Conservation (phyloP, 1,139 yeast genomes). For the Geotrichum bryndzae region DNA sequence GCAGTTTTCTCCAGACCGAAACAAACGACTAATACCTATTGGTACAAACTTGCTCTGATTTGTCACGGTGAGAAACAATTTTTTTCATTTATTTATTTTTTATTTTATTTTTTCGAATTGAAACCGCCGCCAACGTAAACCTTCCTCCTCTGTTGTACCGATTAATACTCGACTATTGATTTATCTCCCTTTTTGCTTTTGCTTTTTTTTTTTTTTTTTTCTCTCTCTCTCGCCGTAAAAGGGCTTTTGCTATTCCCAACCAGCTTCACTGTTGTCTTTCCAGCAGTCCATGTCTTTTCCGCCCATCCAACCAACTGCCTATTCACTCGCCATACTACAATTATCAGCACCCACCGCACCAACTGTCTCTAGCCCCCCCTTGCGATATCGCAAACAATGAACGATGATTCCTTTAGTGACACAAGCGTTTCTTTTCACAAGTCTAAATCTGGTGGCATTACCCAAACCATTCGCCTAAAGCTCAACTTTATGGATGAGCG, state of each 20-base stretch:
- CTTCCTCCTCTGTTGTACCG: no score
- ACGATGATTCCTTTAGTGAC: conserved; percentile 9
- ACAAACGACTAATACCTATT: no score
- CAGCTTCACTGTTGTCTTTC: neutral
- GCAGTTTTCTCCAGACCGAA: no score
- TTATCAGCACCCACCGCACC: neutral
- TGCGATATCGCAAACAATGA: neutral
- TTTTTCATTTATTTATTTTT: neutral
- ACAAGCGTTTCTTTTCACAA: neutral
- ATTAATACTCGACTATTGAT: no score
- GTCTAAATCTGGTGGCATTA: conserved; percentile 49
- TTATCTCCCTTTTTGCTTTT: neutral
- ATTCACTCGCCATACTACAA: neutral
- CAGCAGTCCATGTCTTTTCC: neutral
- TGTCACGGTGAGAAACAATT: neutral
- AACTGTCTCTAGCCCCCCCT: neutral
- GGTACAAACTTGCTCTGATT: neutral
- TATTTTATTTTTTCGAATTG: neutral
- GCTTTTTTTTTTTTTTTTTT: neutral
- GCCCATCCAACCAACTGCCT: neutral
- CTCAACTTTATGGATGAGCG: conserved; percentile 74
- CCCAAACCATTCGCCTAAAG: conserved; percentile 67
- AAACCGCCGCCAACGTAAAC: no score
- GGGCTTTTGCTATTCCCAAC: neutral
- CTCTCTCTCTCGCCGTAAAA: neutral